Evolutionary conservation across 208 protist species (phyloP).

Genomic region (Leishmania mexicana): DNA sequence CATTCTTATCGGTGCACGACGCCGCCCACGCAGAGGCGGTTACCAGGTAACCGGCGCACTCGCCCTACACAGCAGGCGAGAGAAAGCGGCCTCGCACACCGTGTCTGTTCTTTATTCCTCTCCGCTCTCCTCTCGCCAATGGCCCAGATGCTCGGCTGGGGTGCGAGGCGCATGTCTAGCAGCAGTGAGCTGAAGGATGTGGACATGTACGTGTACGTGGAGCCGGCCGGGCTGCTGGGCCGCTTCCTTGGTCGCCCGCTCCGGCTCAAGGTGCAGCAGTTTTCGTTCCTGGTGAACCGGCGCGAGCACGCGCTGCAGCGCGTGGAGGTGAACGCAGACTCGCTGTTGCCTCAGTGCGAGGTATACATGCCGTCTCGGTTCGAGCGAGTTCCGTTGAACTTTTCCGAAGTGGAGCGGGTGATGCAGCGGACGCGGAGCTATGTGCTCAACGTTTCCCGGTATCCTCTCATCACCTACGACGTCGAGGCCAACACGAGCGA

Average conservation of each 20-base stretch:
- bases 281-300: slow-evolving; percentile 51
- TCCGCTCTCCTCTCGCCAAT: not conserved
- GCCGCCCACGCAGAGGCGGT: not conserved
- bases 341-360: slow-evolving; percentile 79
- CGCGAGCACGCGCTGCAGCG: slow-evolving; percentile 37
- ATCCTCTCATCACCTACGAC: slow-evolving; percentile 72
- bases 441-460: slow-evolving; percentile 64
- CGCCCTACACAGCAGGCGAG: not conserved
- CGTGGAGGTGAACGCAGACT: slow-evolving; percentile 78
- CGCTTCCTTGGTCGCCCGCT: slow-evolving; percentile 73
- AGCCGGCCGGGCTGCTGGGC: slow-evolving; percentile 70
- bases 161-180: slow-evolving; percentile 38
- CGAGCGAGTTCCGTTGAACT: slow-evolving; percentile 61
- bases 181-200: slow-evolving; percentile 64
- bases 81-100: not conserved
- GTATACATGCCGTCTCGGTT: slow-evolving; percentile 51
- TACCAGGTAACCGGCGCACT: not conserved
- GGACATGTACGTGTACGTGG: slow-evolving; percentile 86
- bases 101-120: not conserved
- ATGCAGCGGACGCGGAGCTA: slow-evolving; percentile 44
- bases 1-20: not conserved
- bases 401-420: slow-evolving; percentile 69
- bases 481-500: slow-evolving; percentile 43
- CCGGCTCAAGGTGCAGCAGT: slow-evolving; percentile 67
- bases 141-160: slow-evolving; percentile 26